Evolutionary conservation across 257 asterid genomes (phyloP), one percentile per base, ranked within the genome.

Genomic region (Dorcoceras hygrometricum): DNA sequence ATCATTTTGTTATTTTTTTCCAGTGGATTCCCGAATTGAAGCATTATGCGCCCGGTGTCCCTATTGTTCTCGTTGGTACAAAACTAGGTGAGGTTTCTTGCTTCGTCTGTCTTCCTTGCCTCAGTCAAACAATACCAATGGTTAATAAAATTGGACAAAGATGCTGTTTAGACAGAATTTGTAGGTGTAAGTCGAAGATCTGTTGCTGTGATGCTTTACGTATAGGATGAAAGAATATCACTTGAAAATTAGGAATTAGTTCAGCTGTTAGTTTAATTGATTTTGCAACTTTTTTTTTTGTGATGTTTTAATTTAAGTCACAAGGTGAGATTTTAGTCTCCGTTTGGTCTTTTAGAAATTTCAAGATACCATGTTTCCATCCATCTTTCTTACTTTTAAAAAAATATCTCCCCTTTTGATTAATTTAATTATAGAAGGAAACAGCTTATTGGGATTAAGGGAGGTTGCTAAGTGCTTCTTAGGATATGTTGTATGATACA

Each of bases 1-100:
- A 43, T 51, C 18, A 11, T 62, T 51, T n/a, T 65, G 22, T 27
- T 62, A 10, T 64, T 32, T 69, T 5, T 65, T 36, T n/a, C 23
- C 76, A 76, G 80, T 76, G 80, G 80, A 71, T 71, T 63, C 80
- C 80, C n/a, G 80, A 76, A 59, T 64, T 76, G 80, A 76, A 67
- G 63, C 80, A 76, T 73, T 76, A 76, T 71, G 80, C 80, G 2
- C 80, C 80, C 28, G 80, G 80, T 50, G 80, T 76, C 32, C 80
- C 80, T n/a, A 66, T 76, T 7, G 62, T 76, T 66, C 80, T 76
- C 54, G 80, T 76, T 59, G 80, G 80, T 62, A 76, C 80, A 54
- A 76, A 76, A 68, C 80, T 76, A 43, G 80, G 80, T 76, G 64
- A 61, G 80, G 46, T 34, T 43, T 64, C 46, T 34, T 31, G 20